Evolutionary conservation across 1,284 basidiomycete species (phyloP).

Genomic region (Fomitopsis betulina): DNA sequence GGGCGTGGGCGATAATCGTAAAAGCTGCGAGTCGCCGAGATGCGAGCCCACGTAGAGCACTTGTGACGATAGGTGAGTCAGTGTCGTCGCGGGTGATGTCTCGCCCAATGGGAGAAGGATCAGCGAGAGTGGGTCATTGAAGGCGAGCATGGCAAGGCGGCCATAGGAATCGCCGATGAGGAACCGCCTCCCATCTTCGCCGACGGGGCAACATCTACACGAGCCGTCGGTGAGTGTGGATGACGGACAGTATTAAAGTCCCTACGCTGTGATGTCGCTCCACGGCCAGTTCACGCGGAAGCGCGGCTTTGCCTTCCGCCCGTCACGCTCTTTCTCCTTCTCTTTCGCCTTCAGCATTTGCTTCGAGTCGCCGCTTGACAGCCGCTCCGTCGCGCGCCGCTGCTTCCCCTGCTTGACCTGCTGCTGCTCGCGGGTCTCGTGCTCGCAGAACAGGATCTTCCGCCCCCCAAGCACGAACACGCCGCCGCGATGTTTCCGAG

Average conservation of each 20-base stretch:
- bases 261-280: constrained; percentile 60
- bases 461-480: constrained; percentile 66
- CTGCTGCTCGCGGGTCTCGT: constrained; percentile 41
- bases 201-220: constrained; percentile 46
- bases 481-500: constrained; percentile 46
- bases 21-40: constrained; percentile 75
- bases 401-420: constrained; percentile 51
- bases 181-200: constrained; percentile 41
- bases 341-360: constrained; percentile 41
- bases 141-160: constrained; percentile 58
- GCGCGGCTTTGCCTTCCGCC: constrained; percentile 46
- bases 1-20: constrained; percentile 52
- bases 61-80: constrained; percentile 76
- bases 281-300: constrained; percentile 67
- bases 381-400: constrained; percentile 44
- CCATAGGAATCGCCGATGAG: constrained; percentile 81
- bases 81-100: constrained; percentile 71
- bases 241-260: constrained; percentile 8
- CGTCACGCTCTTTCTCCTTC: constrained; percentile 53
- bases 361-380: constrained; percentile 37
- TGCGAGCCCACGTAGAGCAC: constrained; percentile 83
- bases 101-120: constrained; percentile 68
- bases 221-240: constrained; percentile 1
- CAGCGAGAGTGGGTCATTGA: constrained; percentile 49
- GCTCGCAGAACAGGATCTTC: constrained; percentile 56